phyloP scores from a whole-genome alignment of 345 rosid species.

The Salix koriyanagi region DNA sequence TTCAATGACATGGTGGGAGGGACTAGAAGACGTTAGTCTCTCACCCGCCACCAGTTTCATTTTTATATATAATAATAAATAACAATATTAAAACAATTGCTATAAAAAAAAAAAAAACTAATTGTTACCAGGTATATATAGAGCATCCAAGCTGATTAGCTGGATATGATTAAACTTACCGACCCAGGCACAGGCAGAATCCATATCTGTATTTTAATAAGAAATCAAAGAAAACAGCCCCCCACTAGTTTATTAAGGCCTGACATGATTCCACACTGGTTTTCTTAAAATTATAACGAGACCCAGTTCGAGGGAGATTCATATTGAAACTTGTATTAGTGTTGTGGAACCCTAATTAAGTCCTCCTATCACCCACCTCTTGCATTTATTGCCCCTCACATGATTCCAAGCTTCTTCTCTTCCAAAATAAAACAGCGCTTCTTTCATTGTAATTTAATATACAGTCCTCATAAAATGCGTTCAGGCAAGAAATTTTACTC shows the following conservation, averaged over 20 bases:
- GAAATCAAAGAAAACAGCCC: neutral
- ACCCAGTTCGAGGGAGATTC: constrained; percentile 21
- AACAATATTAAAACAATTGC: no score
- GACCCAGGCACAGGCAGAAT: neutral
- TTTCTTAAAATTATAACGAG: constrained; percentile 11
- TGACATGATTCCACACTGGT: constrained; percentile 32
- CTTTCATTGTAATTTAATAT: constrained; percentile 35
- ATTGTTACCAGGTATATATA: neutral
- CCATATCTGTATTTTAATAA: neutral
- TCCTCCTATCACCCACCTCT: constrained; percentile 12
- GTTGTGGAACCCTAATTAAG: constrained; percentile 31
- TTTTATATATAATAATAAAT: no score
- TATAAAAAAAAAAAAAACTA: no score
- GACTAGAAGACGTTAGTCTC: no score
- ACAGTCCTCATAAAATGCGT: neutral
- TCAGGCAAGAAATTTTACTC: neutral
- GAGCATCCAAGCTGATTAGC: neutral
- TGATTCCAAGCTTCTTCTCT: constrained; percentile 37
- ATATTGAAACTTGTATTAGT: constrained; percentile 18
- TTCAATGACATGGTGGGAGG: no score
- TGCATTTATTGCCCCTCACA: constrained; percentile 48
- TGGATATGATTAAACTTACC: neutral
- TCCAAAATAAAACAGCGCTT: constrained; percentile 39
- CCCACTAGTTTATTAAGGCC: constrained; percentile 33
- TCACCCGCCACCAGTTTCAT: no score